Base-by-base conservation (phyloP, 768 basidiomycete species). In the Amyloporia xantha region DNA sequence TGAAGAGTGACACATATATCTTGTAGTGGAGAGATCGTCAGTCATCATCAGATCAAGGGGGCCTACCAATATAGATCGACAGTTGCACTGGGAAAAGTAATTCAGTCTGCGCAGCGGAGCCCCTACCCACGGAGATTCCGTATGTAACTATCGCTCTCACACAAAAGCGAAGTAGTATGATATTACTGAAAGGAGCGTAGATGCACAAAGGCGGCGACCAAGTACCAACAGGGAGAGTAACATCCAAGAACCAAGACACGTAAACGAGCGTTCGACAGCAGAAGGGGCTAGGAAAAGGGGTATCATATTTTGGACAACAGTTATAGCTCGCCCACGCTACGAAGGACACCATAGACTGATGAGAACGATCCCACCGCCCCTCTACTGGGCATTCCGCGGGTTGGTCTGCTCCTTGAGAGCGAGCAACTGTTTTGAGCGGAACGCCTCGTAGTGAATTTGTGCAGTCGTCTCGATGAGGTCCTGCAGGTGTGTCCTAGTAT, bases 391-490 rank as follows among this genome's bases (percentile, higher is more conserved):
- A 11, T 83, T 83, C 54, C 79, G 77, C 65, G 81, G 78, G 67
- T 80, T 84, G 51, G 91, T 91, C 33, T 89, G 88, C 71, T 98
- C 95, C 77, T 98, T 98, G 61, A 98, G 80, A 12, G 95, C 95
- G 41, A 97, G 76, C 57, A 98, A 70, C 73, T 99, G 95, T 74
- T 97, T 97, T 59, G 92, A 95, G 56, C 95, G 84, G 91, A 99
- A 99, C 7, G 94, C 92, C 74, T 99, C 95, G 67, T 98, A 99
- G 71, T 99, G 95, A 66, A 95, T 96, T 68, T 94, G 90, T 10
- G 96, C 93, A 9, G 96, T 98, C 48, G 95, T 96, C 76, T 99
- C 95, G 65, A 99, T 99, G 65, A 99, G 72, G 63, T 98, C 95
- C 68, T 99, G 95, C 63, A 99, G 68, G 71, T 99, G 96, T 25